A percentile compares a stretch with the other conserved stretches of the same genome.
Conservation (phyloP, 768 basidiomycete genomes). For the Pleurotus salmoneostramineus region DNA sequence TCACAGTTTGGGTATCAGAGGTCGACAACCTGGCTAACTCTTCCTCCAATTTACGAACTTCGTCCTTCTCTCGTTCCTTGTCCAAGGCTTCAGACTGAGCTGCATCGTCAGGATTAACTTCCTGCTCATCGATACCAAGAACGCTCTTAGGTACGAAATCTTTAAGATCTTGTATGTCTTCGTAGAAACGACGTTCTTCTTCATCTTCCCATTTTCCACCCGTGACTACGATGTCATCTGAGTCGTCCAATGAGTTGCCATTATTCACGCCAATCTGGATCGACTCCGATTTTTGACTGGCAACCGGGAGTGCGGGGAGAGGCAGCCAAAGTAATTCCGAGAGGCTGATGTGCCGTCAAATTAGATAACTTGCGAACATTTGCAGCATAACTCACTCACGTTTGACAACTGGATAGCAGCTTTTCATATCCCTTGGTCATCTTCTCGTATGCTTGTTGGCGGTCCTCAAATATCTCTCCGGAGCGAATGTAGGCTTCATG, state of each 20-base stretch:
- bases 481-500: conserved; percentile 99
- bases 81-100: conserved; percentile 23
- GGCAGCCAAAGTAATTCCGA: conserved; percentile 88
- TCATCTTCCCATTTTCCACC: conserved; percentile 98
- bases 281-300: conserved; percentile 76
- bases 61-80: conserved; percentile 46
- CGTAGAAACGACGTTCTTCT: conserved; percentile 91
- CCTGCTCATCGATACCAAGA: conserved; percentile 62
- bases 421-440: conserved; percentile 98
- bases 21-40: conserved; percentile 59
- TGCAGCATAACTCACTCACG: conserved; percentile 39
- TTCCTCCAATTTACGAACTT: conserved; percentile 56
- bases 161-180: conserved; percentile 86
- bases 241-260: conserved; percentile 39
- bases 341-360: conserved; percentile 42
- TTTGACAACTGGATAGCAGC: conserved; percentile 82
- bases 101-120: conserved; percentile 32
- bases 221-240: conserved; percentile 49
- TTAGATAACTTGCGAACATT: conserved; percentile 10
- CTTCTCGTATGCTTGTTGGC: conserved; percentile 98
- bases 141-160: conserved; percentile 90
- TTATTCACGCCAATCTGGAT: conserved; percentile 65
- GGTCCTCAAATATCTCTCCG: conserved; percentile 98
- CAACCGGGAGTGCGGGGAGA: conserved; percentile 79
- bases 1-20: conserved; percentile 1